Percentiles rank a stretch among this genome's conserved stretches.
Evolutionary conservation across 75 land plant genomes (phyloP).

Genomic region (Cupressus sempervirens): DNA sequence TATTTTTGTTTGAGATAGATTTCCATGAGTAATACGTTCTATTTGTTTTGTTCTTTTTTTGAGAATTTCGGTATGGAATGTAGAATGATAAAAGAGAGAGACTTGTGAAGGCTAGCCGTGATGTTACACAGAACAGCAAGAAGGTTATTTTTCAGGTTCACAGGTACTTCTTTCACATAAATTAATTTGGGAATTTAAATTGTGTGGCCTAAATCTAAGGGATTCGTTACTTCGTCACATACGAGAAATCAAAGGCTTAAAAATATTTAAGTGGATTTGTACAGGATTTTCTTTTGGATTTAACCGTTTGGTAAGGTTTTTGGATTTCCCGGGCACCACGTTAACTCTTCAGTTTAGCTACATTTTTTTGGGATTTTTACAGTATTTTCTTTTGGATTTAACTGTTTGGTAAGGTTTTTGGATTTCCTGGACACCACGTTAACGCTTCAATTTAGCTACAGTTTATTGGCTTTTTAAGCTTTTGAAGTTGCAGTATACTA

Average conservation of each 20-base stretch:
- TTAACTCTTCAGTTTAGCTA: neutral
- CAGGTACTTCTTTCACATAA: constrained; percentile 36
- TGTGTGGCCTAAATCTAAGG: neutral
- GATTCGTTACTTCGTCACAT: neutral
- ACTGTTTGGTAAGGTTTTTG: neutral
- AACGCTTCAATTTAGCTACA: neutral
- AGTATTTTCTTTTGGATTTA: neutral
- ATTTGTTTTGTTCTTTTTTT: neutral
- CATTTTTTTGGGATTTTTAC: neutral
- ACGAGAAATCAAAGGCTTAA: neutral
- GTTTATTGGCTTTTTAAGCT: neutral
- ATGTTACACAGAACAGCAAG: constrained; percentile 86
- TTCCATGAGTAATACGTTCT: neutral
- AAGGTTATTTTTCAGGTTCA: constrained; percentile 90
- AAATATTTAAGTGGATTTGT: neutral
- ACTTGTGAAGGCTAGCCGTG: constrained; percentile 87
- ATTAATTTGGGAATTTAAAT: neutral
- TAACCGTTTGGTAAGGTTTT: neutral
- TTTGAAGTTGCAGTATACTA: neutral
- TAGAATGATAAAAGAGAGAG: constrained; percentile 92
- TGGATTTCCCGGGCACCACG: neutral
- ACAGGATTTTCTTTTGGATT: neutral
- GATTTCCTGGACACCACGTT: neutral
- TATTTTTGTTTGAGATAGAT: neutral
- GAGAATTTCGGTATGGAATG: constrained; percentile 3